Percentiles rank a stretch among this genome's conserved stretches.
phyloP scores from a whole-genome alignment of 176 grass and related monocot genomes.

The Juncus effusus region DNA sequence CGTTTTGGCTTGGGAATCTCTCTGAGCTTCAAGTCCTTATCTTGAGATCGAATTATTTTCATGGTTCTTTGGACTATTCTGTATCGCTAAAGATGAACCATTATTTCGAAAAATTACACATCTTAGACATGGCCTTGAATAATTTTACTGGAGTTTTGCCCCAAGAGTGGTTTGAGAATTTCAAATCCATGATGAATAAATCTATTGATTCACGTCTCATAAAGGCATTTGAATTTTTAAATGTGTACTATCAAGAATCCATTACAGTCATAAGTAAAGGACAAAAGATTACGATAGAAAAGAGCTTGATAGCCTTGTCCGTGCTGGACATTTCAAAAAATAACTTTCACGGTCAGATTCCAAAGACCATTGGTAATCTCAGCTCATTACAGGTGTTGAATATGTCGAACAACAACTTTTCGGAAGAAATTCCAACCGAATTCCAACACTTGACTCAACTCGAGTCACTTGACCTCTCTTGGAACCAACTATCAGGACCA shows the following conservation, averaged over 20 bases:
- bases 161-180: background rate
- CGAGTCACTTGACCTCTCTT: slow-evolving; percentile 44
- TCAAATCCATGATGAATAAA: slow-evolving; percentile 16
- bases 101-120: slow-evolving; percentile 14
- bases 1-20: slow-evolving; percentile 18
- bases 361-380: no score
- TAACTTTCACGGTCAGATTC: no score
- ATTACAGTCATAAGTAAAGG: no score
- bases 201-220: background rate
- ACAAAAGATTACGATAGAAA: no score
- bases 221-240: no score
- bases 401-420: no score
- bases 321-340: no score
- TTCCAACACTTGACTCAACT: background rate
- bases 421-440: no score
- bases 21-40: background rate
- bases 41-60: slow-evolving; percentile 24
- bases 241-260: no score
- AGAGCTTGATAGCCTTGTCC: no score
- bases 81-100: background rate
- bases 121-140: slow-evolving; percentile 30
- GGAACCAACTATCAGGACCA: slow-evolving; percentile 29
- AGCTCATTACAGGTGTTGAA: no score
- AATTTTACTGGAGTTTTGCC: slow-evolving; percentile 10
- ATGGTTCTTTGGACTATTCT: slow-evolving; percentile 11